A percentile compares a stretch with the other conserved stretches of the same genome.
These are phyloP conservation scores for Sporothrix phasma DNA, from an alignment of 2,329 filamentous ascomycete genomes.

Conservation along the genomic window DNA sequence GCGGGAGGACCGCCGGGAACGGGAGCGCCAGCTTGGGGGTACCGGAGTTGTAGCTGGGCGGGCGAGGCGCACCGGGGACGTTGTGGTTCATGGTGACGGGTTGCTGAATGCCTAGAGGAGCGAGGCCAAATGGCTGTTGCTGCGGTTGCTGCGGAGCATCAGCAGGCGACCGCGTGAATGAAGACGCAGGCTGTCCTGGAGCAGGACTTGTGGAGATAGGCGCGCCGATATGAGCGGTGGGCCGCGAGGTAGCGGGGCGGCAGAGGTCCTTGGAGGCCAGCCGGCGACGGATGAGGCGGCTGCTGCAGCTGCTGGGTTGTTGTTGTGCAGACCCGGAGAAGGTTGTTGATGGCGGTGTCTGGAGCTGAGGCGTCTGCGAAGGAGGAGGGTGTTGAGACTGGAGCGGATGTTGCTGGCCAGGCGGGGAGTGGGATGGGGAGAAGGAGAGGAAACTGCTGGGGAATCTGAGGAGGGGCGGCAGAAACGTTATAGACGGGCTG, in stretches of 20 bases:
- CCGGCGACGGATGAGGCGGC: constrained; percentile 25
- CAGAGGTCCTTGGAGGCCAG: constrained; percentile 13
- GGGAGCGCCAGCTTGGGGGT: constrained; percentile 31
- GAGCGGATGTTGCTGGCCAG: constrained; percentile 12
- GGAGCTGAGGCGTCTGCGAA: constrained; percentile 19
- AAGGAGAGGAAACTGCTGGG: constrained; percentile 36
- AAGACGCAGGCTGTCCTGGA: constrained; percentile 7
- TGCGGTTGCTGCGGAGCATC: constrained; percentile 1
- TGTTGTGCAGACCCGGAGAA: constrained; percentile 19
- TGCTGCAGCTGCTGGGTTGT: constrained; percentile 19
- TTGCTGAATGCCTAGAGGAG: constrained; percentile 27
- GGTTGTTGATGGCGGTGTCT: constrained; percentile 1
- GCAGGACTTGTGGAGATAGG: constrained; percentile 29
- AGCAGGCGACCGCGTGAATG: constrained; percentile 11
- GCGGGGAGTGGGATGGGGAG: constrained; percentile 15
- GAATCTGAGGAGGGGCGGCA: constrained; percentile 38
- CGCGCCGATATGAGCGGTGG: constrained; percentile 35
- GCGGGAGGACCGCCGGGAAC: constrained; percentile 28
- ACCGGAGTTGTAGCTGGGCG: constrained; percentile 55
- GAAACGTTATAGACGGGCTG: constrained; percentile 18
- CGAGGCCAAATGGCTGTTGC: constrained; percentile 11
- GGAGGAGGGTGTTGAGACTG: constrained; percentile 19
- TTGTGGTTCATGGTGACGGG: constrained; percentile 53
- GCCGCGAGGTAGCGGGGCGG: constrained; percentile 21
- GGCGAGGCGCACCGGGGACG: constrained; percentile 42